These are phyloP conservation scores for Claviceps pusilla DNA, from an alignment of 2,329 filamentous ascomycete species.

Conservation along the genomic window DNA sequence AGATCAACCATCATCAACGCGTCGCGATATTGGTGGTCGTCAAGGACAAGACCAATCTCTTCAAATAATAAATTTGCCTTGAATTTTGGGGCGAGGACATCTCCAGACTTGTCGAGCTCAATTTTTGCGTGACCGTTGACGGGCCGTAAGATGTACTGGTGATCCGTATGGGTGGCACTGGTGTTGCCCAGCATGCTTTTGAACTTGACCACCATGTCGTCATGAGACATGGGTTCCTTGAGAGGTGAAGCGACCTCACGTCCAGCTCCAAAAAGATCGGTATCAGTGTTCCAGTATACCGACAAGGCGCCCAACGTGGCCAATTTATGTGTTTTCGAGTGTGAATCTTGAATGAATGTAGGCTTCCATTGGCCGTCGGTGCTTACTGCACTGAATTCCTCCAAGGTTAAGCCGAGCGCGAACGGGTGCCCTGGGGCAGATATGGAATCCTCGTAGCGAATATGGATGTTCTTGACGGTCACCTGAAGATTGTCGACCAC, in stretches of 20 bases:
- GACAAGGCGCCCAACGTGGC: slow-evolving; percentile 80
- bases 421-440: slow-evolving; percentile 92
- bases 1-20: slow-evolving; percentile 95
- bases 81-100: slow-evolving; percentile 63
- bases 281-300: slow-evolving; percentile 96
- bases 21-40: slow-evolving; percentile 95
- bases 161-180: slow-evolving; percentile 41
- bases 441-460: slow-evolving; percentile 95
- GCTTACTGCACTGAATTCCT: slow-evolving; percentile 93
- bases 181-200: slow-evolving; percentile 64
- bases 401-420: slow-evolving; percentile 76
- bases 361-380: slow-evolving; percentile 92
- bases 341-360: slow-evolving; percentile 83
- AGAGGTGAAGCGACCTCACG: slow-evolving; percentile 40
- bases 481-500: slow-evolving; percentile 98
- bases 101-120: slow-evolving; percentile 85
- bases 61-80: slow-evolving; percentile 89
- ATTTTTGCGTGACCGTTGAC: slow-evolving; percentile 91
- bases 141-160: slow-evolving; percentile 91
- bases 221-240: slow-evolving; percentile 50
- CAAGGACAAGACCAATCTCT: slow-evolving; percentile 92
- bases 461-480: slow-evolving; percentile 93
- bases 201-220: slow-evolving; percentile 64
- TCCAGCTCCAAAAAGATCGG: slow-evolving; percentile 66
- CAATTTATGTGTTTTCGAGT: slow-evolving; percentile 76